A percentile compares a stretch with the other conserved stretches of the same genome.
Conservation (phyloP, 2,329 filamentous ascomycete species). For the Cladosporium sp. region DNA sequence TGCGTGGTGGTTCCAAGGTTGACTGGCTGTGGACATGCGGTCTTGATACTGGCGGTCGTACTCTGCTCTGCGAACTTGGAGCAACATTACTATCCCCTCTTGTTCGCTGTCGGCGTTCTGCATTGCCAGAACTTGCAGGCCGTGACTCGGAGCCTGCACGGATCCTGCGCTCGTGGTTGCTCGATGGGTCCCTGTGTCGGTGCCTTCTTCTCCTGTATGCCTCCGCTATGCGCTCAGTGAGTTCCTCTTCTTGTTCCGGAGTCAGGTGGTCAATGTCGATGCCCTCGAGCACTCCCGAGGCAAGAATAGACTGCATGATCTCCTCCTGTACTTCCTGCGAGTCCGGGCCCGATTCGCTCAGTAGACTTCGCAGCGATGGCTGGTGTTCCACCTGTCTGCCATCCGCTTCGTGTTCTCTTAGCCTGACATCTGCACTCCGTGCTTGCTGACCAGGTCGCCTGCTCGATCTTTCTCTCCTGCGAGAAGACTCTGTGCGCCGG, state of each 20-base stretch:
- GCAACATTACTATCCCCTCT: slow-evolving; percentile 11
- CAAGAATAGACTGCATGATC: slow-evolving; percentile 83
- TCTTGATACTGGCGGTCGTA: slow-evolving; percentile 46
- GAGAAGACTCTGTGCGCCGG: background rate
- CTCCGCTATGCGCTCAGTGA: slow-evolving; percentile 87
- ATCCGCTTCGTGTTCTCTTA: slow-evolving; percentile 26
- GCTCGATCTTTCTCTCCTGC: slow-evolving; percentile 22
- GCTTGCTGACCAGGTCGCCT: slow-evolving; percentile 23
- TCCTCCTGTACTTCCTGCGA: slow-evolving; percentile 80
- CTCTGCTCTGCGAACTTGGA: slow-evolving; percentile 13
- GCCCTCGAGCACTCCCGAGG: slow-evolving; percentile 83
- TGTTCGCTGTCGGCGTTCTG: slow-evolving; percentile 8
- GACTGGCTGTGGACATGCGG: slow-evolving; percentile 48
- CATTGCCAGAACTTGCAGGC: slow-evolving; percentile 13
- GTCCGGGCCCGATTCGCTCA: slow-evolving; percentile 76
- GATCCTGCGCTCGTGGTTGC: slow-evolving; percentile 27
- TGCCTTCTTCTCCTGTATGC: slow-evolving; percentile 75
- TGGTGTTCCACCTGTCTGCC: slow-evolving; percentile 71
- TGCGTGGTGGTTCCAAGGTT: slow-evolving; percentile 34
- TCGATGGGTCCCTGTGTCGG: slow-evolving; percentile 48
- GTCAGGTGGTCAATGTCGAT: slow-evolving; percentile 88
- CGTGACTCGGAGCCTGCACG: slow-evolving; percentile 10
- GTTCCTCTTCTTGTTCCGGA: slow-evolving; percentile 78
- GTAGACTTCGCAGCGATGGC: slow-evolving; percentile 78
- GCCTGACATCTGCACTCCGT: slow-evolving; percentile 21